phyloP scores from a whole-genome alignment of 257 asterid species.

The Anisodus tanguticus region DNA sequence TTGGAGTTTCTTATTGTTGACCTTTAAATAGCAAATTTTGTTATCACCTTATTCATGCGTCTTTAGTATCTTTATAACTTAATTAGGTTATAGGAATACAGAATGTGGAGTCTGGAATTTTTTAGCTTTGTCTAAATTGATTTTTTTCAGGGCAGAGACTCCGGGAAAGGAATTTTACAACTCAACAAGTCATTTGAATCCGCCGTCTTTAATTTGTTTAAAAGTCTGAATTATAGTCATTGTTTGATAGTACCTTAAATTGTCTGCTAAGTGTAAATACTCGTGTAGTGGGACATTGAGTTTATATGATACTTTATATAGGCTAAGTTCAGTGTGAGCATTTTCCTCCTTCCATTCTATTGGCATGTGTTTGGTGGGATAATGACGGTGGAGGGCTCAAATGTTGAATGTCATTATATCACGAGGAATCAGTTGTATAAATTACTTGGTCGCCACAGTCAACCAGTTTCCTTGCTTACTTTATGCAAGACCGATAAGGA shows the following conservation, averaged over 20 bases:
- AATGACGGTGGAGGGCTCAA: background rate
- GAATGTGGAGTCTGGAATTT: background rate
- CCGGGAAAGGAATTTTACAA: background rate
- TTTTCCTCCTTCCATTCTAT: constrained; percentile 22
- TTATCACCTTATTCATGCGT: background rate
- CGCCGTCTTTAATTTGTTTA: background rate
- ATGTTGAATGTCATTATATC: background rate
- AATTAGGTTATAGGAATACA: background rate
- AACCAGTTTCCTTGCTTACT: background rate
- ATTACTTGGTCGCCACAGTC: background rate
- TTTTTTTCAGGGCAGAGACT: background rate
- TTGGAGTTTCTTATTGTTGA: background rate
- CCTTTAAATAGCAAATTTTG: background rate
- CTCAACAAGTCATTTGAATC: background rate
- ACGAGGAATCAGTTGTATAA: constrained; percentile 7
- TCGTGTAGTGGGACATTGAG: background rate
- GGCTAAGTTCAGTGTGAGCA: background rate
- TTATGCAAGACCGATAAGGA: constrained; percentile 5
- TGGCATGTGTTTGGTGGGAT: constrained; percentile 15
- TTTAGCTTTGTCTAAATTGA: constrained; percentile 2
- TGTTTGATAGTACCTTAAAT: background rate
- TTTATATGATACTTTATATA: background rate
- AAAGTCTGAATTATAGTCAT: background rate
- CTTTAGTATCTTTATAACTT: background rate
- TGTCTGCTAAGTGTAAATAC: background rate